These are phyloP conservation scores for Chrysanthemum makinoi DNA, from an alignment of 129 eudicot species.

Conservation along the genomic window DNA sequence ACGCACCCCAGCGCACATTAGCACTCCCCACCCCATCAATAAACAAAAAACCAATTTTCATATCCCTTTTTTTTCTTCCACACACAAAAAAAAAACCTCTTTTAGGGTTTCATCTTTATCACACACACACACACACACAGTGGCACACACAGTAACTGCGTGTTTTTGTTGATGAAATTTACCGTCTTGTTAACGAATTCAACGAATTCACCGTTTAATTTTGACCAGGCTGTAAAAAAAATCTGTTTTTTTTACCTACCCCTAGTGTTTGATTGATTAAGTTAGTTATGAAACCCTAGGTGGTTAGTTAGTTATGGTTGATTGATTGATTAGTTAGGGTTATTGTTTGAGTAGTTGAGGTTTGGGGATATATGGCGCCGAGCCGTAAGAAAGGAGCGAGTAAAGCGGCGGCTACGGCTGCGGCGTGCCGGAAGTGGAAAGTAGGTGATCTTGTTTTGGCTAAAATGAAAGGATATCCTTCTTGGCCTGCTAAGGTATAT, in stretches of 20 bases:
- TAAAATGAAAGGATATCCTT: conserved; percentile 37
- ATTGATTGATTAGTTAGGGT: conserved; percentile 19
- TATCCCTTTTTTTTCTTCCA: conserved; percentile 28
- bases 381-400: conserved; percentile 71
- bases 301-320: conserved; percentile 25
- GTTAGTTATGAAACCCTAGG: background rate
- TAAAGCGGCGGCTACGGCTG: conserved; percentile 80
- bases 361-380: conserved; percentile 78
- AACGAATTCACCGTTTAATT: conserved; percentile 8
- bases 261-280: background rate
- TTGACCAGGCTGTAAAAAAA: background rate
- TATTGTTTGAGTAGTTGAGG: too few species aligned
- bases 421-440: conserved; percentile 86
- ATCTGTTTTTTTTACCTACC: background rate
- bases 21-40: conserved; percentile 7
- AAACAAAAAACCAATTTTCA: conserved; percentile 50
- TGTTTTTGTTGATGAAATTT: too few species aligned
- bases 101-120: conserved; percentile 34
- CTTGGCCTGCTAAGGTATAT: too few species aligned
- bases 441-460: conserved; percentile 98
- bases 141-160: background rate
- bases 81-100: conserved; percentile 14
- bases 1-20: conserved; percentile 41
- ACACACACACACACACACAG: conserved; percentile 2
- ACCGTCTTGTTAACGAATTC: background rate